phyloP scores from a whole-genome alignment of 352 stramenopile species.

The Pythium aquatile region DNA sequence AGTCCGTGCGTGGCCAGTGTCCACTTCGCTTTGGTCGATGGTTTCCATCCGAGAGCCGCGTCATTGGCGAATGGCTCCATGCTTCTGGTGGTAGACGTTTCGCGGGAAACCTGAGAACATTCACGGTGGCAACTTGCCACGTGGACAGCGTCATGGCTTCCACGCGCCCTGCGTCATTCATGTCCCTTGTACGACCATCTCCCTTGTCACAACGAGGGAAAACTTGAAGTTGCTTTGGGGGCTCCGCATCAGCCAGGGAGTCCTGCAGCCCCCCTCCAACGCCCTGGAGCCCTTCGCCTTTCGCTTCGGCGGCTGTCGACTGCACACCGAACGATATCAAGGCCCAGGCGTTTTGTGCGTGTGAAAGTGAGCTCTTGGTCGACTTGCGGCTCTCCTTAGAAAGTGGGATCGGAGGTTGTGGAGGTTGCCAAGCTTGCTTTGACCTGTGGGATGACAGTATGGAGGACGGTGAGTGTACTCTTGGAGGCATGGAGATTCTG shows the following conservation, averaged over 20 bases:
- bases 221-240: not conserved
- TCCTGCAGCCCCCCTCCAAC: no score
- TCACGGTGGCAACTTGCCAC: constrained; percentile 10
- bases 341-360: not conserved
- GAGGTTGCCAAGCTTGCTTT: no score
- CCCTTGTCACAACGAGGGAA: constrained; percentile 1
- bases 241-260: not conserved
- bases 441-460: no score
- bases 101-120: constrained; percentile 13
- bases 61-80: constrained; percentile 11
- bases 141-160: constrained; percentile 23
- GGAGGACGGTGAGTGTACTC: no score
- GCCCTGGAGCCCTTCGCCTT: not conserved
- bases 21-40: not conserved
- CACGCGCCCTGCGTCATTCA: constrained; percentile 22
- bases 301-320: not conserved
- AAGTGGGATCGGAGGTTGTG: not conserved
- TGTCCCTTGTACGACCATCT: constrained; percentile 13
- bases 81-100: constrained; percentile 11
- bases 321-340: not conserved
- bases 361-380: not conserved
- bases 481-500: not conserved
- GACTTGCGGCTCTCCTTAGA: not conserved
- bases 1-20: not conserved
- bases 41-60: not conserved